Evolutionary conservation across 2,329 filamentous ascomycete genomes (phyloP), one percentile per base, ranked within the genome.

Genomic region (Cordyceps tenuipes): DNA sequence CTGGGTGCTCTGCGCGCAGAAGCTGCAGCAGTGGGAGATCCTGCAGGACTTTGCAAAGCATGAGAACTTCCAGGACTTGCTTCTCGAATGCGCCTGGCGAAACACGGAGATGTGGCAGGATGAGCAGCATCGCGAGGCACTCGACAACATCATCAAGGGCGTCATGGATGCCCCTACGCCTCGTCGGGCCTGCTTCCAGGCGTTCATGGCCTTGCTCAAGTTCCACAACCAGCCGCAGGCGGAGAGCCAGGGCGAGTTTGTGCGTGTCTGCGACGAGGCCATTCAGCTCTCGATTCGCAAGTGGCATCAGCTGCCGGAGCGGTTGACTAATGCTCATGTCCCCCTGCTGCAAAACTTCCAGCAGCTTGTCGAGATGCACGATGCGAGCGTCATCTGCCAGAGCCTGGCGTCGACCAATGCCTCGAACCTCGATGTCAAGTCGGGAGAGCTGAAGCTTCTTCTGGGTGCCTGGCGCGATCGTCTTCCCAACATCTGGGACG

Each of bases 11-110:
- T 99, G 94, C 72, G 94, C 93, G 0, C 91, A 97, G 75, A 99
- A 99, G 75, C 80, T 99, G 50, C 95, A 99, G 72, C 95, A 99
- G 70, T 99, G 94, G 94, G 94, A 99, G 68, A 93, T 99, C 60
- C 75, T 99, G 39, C 91, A 91, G 63, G 95, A 99, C 67, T 97
- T 97, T 69, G 92, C 94, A 4, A 99, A 99, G 74, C 94, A 99
- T 68, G 95, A 99, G 71, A 99, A 99, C 69, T 89, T 97, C 75
- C 96, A 97, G 69, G 94, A 99, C 70, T 83, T 99, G 55, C 85
- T 97, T 41, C 79, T 99, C 13, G 94, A 99, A 74, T 91, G 94
- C 62, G 92, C 91, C 17, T 99, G 94, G 94, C 87, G 94, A 63
- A 91, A 92, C 67, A 89, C 92, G 60, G 95, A 99, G 63, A 93